phyloP scores from a whole-genome alignment of 2,329 filamentous ascomycete species.

The Ilyonectria destructans region DNA sequence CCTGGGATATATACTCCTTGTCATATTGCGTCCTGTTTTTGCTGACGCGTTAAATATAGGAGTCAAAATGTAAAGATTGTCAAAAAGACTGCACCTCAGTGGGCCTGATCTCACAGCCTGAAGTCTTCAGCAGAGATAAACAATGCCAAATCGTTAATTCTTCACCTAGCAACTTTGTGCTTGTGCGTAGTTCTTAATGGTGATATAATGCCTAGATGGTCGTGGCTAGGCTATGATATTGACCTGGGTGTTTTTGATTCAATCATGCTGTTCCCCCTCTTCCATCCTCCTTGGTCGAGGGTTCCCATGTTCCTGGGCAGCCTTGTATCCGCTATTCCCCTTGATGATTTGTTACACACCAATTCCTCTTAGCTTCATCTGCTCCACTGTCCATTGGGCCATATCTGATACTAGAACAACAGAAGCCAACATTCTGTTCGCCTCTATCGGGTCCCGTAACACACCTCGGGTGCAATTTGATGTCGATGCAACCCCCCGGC shows the following conservation, averaged over 20 bases:
- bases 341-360: background rate
- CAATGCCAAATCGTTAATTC: conserved; percentile 15
- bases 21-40: background rate
- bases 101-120: conserved; percentile 2
- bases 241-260: background rate
- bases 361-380: background rate
- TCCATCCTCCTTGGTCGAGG: too few species aligned
- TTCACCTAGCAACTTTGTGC: background rate
- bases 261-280: too few species aligned
- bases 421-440: conserved; percentile 15
- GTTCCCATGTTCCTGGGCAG: too few species aligned
- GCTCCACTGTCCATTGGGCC: conserved; percentile 17
- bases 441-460: conserved; percentile 2
- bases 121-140: conserved; percentile 13
- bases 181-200: background rate
- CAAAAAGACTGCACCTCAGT: background rate
- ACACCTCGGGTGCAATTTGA: conserved; percentile 11
- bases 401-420: conserved; percentile 6
- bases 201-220: background rate
- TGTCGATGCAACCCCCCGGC: conserved; percentile 11
- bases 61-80: conserved; percentile 16
- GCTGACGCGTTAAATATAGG: conserved; percentile 15
- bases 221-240: background rate
- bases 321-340: background rate
- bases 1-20: too few species aligned